These are phyloP conservation scores for Dactylellina sp. DNA, from an alignment of 2,329 filamentous ascomycete species.

Conservation along the genomic window DNA sequence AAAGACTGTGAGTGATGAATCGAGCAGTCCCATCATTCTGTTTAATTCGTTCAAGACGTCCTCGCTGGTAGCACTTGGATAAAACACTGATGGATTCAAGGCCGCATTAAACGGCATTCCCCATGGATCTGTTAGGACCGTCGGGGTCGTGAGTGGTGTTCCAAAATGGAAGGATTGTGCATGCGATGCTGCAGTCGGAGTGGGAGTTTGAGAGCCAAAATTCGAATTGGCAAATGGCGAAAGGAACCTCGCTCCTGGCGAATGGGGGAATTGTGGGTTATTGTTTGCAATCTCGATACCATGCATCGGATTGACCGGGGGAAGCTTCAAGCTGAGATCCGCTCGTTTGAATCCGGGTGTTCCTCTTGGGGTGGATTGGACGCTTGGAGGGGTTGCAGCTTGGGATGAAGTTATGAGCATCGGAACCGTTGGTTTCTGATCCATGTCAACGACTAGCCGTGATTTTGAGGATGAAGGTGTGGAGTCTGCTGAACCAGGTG, in stretches of 20 bases:
- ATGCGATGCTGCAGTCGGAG: slow-evolving; percentile 46
- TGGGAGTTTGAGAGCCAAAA: slow-evolving; percentile 52
- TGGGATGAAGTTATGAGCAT: slow-evolving; percentile 33
- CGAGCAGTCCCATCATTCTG: slow-evolving; percentile 47
- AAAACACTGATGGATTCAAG: slow-evolving; percentile 47
- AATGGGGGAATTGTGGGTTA: slow-evolving; percentile 44
- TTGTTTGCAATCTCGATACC: slow-evolving; percentile 49
- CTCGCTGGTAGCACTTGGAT: slow-evolving; percentile 46
- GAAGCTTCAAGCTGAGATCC: slow-evolving; percentile 51
- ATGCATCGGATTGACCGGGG: slow-evolving; percentile 38
- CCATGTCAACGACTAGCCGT: slow-evolving; percentile 30
- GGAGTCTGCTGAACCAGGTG: slow-evolving; percentile 36
- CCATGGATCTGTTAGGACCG: slow-evolving; percentile 46
- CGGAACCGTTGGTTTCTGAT: slow-evolving; percentile 46
- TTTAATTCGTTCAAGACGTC: slow-evolving; percentile 42
- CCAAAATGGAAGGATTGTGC: slow-evolving; percentile 45
- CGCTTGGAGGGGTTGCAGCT: slow-evolving; percentile 30
- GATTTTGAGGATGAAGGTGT: slow-evolving; percentile 40
- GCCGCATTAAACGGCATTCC: slow-evolving; percentile 51
- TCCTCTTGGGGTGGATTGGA: slow-evolving; percentile 43
- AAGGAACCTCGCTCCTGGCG: slow-evolving; percentile 42
- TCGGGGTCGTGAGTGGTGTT: slow-evolving; percentile 18
- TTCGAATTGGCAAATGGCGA: slow-evolving; percentile 44
- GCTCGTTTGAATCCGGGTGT: slow-evolving; percentile 50
- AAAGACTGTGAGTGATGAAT: slow-evolving; percentile 49